These are phyloP conservation scores for Acanthamoeba lenticulata DNA, from an alignment of 208 protist genomes.

Conservation along the genomic window DNA sequence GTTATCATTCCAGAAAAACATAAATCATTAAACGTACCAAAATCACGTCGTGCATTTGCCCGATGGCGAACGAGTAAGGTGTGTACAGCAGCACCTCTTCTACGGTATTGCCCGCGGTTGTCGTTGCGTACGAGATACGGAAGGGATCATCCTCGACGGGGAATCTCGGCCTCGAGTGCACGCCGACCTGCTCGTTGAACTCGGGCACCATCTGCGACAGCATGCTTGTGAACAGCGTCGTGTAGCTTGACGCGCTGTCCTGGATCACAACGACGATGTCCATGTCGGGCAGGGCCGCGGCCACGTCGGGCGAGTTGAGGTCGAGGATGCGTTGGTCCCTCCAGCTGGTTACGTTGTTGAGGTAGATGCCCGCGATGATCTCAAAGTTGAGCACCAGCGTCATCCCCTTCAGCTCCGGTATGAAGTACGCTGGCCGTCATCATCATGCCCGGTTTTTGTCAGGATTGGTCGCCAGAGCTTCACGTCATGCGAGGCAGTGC, in stretches of 20 bases:
- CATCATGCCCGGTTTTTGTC: too few species aligned
- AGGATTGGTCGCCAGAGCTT: background rate
- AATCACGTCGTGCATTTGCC: too few species aligned
- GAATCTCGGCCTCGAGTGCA: too few species aligned
- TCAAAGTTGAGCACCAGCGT: slow-evolving; percentile 5
- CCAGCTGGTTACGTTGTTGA: background rate
- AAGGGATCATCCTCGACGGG: too few species aligned
- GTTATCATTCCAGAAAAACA: too few species aligned
- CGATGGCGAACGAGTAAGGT: too few species aligned
- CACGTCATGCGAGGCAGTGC: too few species aligned
- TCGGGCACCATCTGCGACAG: background rate
- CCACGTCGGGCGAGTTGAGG: background rate
- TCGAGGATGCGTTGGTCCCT: background rate
- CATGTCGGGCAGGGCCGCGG: background rate
- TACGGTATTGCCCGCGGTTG: too few species aligned
- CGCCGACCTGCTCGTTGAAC: too few species aligned
- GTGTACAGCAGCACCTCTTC: too few species aligned
- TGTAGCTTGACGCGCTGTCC: background rate
- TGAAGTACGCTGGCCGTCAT: background rate
- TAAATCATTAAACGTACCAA: too few species aligned
- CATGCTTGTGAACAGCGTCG: background rate
- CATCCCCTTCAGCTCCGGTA: background rate
- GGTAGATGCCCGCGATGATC: background rate
- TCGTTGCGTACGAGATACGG: too few species aligned
- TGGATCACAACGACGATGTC: background rate